Base-by-base conservation (phyloP, 1,139 yeast species). In the Williopsis jadinii region DNA sequence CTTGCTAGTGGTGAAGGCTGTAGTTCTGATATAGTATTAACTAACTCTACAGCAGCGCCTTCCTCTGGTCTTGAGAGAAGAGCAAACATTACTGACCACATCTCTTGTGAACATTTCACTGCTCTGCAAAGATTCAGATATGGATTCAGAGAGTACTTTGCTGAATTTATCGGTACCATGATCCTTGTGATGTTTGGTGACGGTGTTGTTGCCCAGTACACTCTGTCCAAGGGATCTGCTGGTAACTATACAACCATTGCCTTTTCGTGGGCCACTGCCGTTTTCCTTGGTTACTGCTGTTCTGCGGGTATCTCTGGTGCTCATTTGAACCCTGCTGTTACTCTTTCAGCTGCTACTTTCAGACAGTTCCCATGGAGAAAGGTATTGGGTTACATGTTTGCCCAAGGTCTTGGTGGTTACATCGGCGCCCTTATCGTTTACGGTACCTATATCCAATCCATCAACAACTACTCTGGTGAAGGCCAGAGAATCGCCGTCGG, bases 231-330 rank as follows among this genome's bases (percentile, higher is more conserved):
- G 5, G 62, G 61, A 28, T 44, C 51, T 4, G 62, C 63, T 28
- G 77, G 77, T 51, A 59, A 62, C 36, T 66, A 63, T 42, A 67
- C 64, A 38, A 62, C 67, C 19, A 59, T 71, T 42, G 67, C 70
- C 9, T 55, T 71, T 43, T 64, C 70, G 27, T 73, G 77, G 77
- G 78, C 74, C 37, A 62, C 70, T 32, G 77, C 75, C 2, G 76
- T 70, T 42, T 68, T 70, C 52, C 54, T 72, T 53, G 77, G 77
- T 50, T 70, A 61, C 51, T 56, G 58, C 41, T 56, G 59, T 14
- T 62, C 70, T 35, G 73, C 72, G 39, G 71, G 73, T 46, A 57
- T 67, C 40, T 67, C 72, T 35, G 73, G 73, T 52, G 73, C 67
- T 14, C 73, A 68, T 53, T 47, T 68, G 45, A 68, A 68, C 49